These are phyloP conservation scores for Phycomyces nitens DNA, from an alignment of 192 early-diverging fungal genomes.

Conservation along the genomic window DNA sequence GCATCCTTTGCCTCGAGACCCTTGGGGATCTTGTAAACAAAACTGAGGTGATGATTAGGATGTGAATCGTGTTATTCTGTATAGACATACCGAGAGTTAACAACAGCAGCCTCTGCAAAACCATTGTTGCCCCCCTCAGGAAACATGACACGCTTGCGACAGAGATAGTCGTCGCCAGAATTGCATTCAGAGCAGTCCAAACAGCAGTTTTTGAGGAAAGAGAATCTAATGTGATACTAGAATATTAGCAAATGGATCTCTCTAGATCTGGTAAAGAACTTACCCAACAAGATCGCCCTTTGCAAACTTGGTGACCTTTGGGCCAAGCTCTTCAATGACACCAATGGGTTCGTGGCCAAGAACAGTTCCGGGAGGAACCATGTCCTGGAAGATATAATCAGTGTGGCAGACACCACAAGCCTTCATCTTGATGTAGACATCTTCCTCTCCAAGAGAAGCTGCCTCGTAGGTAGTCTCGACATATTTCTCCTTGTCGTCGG, in stretches of 20 bases:
- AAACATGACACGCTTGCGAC: slow-evolving; percentile 46
- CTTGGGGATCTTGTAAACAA: slow-evolving; percentile 63
- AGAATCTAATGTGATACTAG: slow-evolving; percentile 45
- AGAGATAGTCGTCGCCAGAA: slow-evolving; percentile 51
- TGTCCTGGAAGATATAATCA: too few species aligned
- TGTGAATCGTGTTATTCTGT: not conserved
- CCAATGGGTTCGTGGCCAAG: slow-evolving; percentile 71
- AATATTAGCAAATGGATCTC: not conserved
- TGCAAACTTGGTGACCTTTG: slow-evolving; percentile 45
- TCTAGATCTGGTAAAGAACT: too few species aligned
- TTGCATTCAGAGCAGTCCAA: slow-evolving; percentile 43
- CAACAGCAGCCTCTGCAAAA: slow-evolving; percentile 49
- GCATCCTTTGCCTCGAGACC: slow-evolving; percentile 52
- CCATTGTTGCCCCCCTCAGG: slow-evolving; percentile 57
- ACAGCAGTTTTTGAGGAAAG: slow-evolving; percentile 53
- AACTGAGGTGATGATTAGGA: slow-evolving; percentile 27
- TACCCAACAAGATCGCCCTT: slow-evolving; percentile 62
- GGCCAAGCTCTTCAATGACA: slow-evolving; percentile 54
- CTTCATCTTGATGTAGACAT: slow-evolving; percentile 20
- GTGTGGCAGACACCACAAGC: slow-evolving; percentile 25
- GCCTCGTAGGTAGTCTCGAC: slow-evolving; percentile 10
- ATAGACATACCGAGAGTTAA: slow-evolving; percentile 27
- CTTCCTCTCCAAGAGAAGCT: not conserved
- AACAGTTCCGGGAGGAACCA: not conserved
- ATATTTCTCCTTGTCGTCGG: slow-evolving; percentile 1